Evolutionary conservation across 208 protist genomes (phyloP).

Genomic region (Leishmania major): DNA sequence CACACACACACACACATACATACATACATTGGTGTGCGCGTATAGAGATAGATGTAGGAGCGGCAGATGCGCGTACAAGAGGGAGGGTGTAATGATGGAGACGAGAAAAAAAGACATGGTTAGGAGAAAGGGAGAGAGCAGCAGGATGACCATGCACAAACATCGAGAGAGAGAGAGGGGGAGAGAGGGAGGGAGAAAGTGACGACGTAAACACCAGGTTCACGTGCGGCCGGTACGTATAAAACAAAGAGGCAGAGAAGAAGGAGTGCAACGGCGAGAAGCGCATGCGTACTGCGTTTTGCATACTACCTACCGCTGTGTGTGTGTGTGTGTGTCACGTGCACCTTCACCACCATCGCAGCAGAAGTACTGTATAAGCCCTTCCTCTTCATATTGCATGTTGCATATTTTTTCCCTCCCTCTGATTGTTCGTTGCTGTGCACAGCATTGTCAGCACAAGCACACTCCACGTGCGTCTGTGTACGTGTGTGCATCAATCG

Average conservation of each 20-base stretch:
- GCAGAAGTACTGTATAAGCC: background rate
- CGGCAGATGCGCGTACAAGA: background rate
- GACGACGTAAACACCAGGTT: background rate
- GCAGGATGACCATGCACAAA: background rate
- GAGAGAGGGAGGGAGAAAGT: background rate
- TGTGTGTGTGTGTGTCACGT: background rate
- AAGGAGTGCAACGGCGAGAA: background rate
- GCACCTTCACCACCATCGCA: background rate
- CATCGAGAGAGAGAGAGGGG: background rate
- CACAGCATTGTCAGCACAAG: background rate
- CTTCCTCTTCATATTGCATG: background rate
- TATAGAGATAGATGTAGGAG: background rate
- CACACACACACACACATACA: background rate
- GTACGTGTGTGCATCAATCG: background rate
- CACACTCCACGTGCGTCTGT: background rate
- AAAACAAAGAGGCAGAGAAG: background rate
- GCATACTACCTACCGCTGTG: background rate
- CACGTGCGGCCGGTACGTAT: background rate
- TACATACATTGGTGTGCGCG: background rate
- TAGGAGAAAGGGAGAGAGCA: constrained; percentile 8
- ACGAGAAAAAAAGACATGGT: background rate
- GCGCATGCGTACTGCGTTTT: background rate
- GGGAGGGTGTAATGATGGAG: background rate
- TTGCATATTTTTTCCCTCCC: no score
- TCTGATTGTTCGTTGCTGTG: background rate